Conservation (phyloP, 2,329 filamentous ascomycete genomes). For the Lecanicillium sp. region DNA sequence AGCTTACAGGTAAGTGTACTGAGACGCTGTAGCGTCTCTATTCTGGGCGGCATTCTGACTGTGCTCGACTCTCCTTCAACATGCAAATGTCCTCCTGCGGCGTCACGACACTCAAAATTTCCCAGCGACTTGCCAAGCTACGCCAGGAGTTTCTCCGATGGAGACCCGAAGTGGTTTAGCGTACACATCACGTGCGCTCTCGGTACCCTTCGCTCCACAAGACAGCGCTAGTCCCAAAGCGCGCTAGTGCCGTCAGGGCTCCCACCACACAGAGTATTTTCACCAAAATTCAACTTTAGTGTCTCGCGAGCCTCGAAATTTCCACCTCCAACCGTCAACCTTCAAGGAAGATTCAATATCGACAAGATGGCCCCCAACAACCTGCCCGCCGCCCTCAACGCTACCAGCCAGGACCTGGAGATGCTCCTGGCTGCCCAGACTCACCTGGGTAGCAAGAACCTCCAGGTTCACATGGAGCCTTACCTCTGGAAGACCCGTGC, state of each 20-base stretch:
- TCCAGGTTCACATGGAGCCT: slow-evolving; percentile 98
- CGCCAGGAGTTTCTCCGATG: slow-evolving; percentile 1
- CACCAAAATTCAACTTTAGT: slow-evolving; percentile 20
- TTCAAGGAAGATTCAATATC: slow-evolving; percentile 27
- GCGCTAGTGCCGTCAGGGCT: slow-evolving; percentile 25
- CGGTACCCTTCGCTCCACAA: neutral
- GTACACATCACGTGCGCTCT: slow-evolving; percentile 20
- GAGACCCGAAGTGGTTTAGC: slow-evolving; percentile 16
- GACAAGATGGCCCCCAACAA: slow-evolving; percentile 91
- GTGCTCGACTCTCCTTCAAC: slow-evolving; percentile 10
- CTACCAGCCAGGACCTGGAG: slow-evolving; percentile 97
- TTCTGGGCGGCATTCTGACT: slow-evolving; percentile 58
- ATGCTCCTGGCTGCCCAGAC: slow-evolving; percentile 95
- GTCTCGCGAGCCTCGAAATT: slow-evolving; percentile 15
- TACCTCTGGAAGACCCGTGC: slow-evolving; percentile 99
- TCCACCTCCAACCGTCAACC: slow-evolving; percentile 18
- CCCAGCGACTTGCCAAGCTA: slow-evolving; percentile 11
- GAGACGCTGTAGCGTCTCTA: slow-evolving; percentile 53
- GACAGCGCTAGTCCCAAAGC: slow-evolving; percentile 10
- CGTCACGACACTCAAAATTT: slow-evolving; percentile 26
- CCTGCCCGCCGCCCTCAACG: slow-evolving; percentile 92
- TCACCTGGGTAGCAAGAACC: slow-evolving; percentile 98
- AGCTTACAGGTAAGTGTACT: slow-evolving; percentile 53
- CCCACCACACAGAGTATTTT: slow-evolving; percentile 31
- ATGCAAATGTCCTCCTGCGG: slow-evolving; percentile 4